phyloP scores from a whole-genome alignment of 495 filamentous ascomycete species.

The Penicillium silybi region DNA sequence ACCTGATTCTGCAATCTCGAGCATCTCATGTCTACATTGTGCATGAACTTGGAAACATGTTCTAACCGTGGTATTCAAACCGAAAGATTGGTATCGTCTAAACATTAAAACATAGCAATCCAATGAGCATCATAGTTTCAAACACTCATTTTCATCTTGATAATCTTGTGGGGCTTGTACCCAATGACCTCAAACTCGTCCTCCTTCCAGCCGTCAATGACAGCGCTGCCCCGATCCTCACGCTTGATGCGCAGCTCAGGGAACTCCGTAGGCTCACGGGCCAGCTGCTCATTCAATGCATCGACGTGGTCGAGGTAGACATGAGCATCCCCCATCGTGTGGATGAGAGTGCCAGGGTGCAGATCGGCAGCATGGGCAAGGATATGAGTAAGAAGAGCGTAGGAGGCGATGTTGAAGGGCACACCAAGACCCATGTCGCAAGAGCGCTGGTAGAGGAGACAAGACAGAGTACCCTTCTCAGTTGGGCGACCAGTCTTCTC shows the following conservation, averaged over 20 bases:
- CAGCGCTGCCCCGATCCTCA: conserved; percentile 55
- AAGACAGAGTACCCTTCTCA: conserved; percentile 65
- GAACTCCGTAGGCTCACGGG: conserved; percentile 75
- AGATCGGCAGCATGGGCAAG: conserved; percentile 81
- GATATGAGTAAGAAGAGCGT: conserved; percentile 91
- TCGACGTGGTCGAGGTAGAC: conserved; percentile 92
- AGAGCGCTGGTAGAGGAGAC: conserved; percentile 86
- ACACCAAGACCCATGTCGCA: conserved; percentile 98
- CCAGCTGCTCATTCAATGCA: conserved; percentile 74
- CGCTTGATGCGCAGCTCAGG: conserved; percentile 68
- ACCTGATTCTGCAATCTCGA: not conserved
- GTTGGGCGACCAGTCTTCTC: conserved; percentile 33
- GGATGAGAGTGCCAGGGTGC: conserved; percentile 76
- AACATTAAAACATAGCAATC: conserved; percentile 8
- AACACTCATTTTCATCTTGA: conserved; percentile 98
- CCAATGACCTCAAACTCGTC: conserved; percentile 88
- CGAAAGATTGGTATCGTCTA: conserved; percentile 17
- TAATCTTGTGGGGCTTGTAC: conserved; percentile 84
- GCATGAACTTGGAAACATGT: not conserved
- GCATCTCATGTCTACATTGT: not conserved
- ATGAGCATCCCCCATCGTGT: conserved; percentile 95
- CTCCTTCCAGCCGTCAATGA: conserved; percentile 73
- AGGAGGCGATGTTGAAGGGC: conserved; percentile 95
- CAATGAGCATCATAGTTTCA: conserved; percentile 31
- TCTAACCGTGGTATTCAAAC: conserved; percentile 1